Evolutionary conservation across 192 early-diverging fungal genomes (phyloP).

Genomic region (Coemansia sp.): DNA sequence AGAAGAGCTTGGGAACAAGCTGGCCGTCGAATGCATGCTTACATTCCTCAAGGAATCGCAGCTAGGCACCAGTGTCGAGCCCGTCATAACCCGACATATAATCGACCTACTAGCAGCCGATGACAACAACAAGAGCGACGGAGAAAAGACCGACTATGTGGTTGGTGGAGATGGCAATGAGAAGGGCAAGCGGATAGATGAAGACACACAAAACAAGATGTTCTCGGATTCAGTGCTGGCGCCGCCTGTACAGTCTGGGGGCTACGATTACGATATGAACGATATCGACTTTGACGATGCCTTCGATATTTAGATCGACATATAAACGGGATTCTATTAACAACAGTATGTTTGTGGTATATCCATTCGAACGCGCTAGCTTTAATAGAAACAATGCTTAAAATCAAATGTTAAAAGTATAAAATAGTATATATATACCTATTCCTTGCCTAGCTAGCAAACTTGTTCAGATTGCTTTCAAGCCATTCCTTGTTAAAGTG

Average conservation of each 20-base stretch:
- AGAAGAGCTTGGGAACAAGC: slow-evolving; percentile 27
- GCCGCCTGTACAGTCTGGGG: neutral
- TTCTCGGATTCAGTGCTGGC: neutral
- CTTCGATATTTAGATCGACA: slow-evolving; percentile 1
- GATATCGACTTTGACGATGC: slow-evolving; percentile 38
- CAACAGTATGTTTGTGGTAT: no score
- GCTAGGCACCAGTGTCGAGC: slow-evolving; percentile 23
- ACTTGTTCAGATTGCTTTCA: slow-evolving; percentile 50
- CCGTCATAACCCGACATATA: slow-evolving; percentile 40
- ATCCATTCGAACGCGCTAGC: no score
- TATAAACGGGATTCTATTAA: no score
- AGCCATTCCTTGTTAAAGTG: slow-evolving; percentile 69
- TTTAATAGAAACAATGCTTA: neutral
- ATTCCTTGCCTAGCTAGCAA: slow-evolving; percentile 2
- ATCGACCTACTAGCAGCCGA: slow-evolving; percentile 21
- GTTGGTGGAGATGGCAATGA: neutral
- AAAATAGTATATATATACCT: neutral
- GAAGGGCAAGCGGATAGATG: neutral
- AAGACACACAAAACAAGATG: neutral
- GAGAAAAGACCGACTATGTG: neutral
- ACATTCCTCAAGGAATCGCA: slow-evolving; percentile 28
- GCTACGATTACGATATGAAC: slow-evolving; percentile 5
- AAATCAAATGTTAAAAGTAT: neutral
- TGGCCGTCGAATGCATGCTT: slow-evolving; percentile 41
- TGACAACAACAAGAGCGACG: neutral